Evolutionary conservation across 148 eudicot genomes (phyloP).

Genomic region (Nyssa sinensis): DNA sequence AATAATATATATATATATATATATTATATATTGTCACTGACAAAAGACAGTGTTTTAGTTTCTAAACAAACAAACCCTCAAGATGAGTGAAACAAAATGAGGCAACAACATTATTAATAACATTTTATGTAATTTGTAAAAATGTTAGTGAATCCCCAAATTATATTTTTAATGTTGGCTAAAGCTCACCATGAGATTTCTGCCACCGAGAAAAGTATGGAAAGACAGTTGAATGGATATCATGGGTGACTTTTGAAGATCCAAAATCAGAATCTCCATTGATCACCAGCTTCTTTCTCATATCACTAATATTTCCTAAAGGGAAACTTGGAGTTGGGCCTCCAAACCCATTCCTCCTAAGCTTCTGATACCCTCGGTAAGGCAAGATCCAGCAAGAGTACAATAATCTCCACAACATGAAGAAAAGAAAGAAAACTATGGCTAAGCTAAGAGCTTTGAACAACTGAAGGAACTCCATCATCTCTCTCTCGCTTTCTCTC

Average conservation of each 20-base stretch:
- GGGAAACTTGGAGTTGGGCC: slow-evolving; percentile 83
- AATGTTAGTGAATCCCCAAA: no score
- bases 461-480: slow-evolving; percentile 11
- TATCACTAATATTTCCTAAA: slow-evolving; percentile 60
- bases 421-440: slow-evolving; percentile 22
- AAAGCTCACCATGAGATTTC: slow-evolving; percentile 52
- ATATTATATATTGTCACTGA: no score
- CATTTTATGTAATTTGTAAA: no score
- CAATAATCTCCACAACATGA: slow-evolving; percentile 43
- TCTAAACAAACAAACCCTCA: no score
- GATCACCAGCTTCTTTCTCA: slow-evolving; percentile 34
- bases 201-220: slow-evolving; percentile 88
- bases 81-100: no score
- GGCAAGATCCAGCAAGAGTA: slow-evolving; percentile 57
- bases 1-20: no score
- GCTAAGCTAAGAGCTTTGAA: slow-evolving; percentile 9
- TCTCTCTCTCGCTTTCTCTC: slow-evolving; percentile 8
- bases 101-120: no score
- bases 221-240: slow-evolving; percentile 71
- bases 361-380: slow-evolving; percentile 28
- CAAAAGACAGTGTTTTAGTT: no score
- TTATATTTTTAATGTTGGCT: no score
- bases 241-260: slow-evolving; percentile 37
- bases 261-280: neutral
- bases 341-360: slow-evolving; percentile 50